Base-by-base conservation (phyloP, 2,329 filamentous ascomycete genomes). In the Geosmithia flava region DNA sequence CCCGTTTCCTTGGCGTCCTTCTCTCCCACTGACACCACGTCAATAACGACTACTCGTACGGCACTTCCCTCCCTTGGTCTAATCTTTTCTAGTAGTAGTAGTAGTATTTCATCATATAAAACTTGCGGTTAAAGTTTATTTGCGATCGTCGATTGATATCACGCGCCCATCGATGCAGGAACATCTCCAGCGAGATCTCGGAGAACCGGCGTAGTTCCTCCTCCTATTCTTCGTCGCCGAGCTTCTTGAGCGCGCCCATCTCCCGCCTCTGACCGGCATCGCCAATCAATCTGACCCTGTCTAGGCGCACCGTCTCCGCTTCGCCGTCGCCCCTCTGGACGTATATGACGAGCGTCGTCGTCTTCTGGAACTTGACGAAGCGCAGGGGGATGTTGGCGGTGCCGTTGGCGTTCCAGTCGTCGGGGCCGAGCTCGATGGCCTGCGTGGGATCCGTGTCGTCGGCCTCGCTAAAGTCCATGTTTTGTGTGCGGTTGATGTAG, bases 331-430 rank as follows among this genome's bases (percentile, higher is more conserved):
- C 90, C 61, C 94, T 83, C 48, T 86, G 85, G 33, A 98, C 82
- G 63, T 96, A 98, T 11, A 98, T 57, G 17, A 95, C 84, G 57
- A 98, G 62, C 52, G 83, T 93, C 51, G 81, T 85, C 48, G 96
- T 85, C 61, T 89, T 94, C 69, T 97, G 93, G 72, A 97, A 98
- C 70, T 96, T 96, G 67, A 98, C 93, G 60, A 91, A 96, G 15
- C 90, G 85, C 57, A 97, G 69, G 43, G 76, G 68, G 48, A 91
- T 68, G 57, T 74, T 85, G 15, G 80, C 84, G 8, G 87, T 91
- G 47, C 81, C 84, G 15, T 86, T 80, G 43, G 75, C 71, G 63
- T 89, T 86, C 91, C 93, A 98, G 59, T 95, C 87, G 47, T 76
- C 74, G 44, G 81, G 71, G 52, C 75, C 72, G 42, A 98, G 74